A percentile compares a stretch with the other conserved stretches of the same genome.
Evolutionary conservation across 495 filamentous ascomycete genomes (phyloP).

Genomic region (Podospora conica): DNA sequence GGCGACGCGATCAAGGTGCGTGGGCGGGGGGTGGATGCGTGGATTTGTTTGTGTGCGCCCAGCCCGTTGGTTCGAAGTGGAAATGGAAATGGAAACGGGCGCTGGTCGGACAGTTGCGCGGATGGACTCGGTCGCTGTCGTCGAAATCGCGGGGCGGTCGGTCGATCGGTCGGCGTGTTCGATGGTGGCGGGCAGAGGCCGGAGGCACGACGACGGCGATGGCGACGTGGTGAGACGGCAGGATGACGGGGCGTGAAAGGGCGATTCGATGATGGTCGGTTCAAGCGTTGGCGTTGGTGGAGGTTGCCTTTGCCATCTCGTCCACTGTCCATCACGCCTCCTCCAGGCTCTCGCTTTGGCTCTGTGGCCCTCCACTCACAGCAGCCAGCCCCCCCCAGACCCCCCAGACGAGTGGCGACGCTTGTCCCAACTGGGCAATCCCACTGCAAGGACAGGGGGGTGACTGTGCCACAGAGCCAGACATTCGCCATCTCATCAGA

Average conservation of each 20-base stretch:
- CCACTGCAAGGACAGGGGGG: conserved; percentile 4
- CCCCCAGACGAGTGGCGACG: neutral
- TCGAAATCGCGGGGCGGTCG: neutral
- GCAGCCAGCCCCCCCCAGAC: neutral
- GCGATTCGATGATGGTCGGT: conserved; percentile 1
- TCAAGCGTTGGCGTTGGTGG: neutral
- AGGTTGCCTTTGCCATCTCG: conserved; percentile 7
- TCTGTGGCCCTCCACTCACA: neutral
- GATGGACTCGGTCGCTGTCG: neutral
- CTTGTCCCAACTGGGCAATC: conserved; percentile 2
- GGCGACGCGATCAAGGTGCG: neutral
- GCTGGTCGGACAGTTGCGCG: no score
- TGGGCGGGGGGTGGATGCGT: no score
- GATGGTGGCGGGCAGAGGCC: neutral
- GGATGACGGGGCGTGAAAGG: conserved; percentile 3
- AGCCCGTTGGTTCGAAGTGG: no score
- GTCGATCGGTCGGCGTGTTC: neutral
- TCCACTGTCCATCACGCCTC: conserved; percentile 1
- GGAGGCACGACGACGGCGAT: neutral
- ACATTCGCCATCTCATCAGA: neutral
- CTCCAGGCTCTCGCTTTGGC: conserved; percentile 1
- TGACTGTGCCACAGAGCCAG: conserved; percentile 6
- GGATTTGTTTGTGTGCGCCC: no score
- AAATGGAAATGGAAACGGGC: no score
- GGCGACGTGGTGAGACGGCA: neutral